Evolutionary conservation across 2,329 filamentous ascomycete genomes (phyloP), one percentile per base, ranked within the genome.

Genomic region (Cercospora nicotianae): DNA sequence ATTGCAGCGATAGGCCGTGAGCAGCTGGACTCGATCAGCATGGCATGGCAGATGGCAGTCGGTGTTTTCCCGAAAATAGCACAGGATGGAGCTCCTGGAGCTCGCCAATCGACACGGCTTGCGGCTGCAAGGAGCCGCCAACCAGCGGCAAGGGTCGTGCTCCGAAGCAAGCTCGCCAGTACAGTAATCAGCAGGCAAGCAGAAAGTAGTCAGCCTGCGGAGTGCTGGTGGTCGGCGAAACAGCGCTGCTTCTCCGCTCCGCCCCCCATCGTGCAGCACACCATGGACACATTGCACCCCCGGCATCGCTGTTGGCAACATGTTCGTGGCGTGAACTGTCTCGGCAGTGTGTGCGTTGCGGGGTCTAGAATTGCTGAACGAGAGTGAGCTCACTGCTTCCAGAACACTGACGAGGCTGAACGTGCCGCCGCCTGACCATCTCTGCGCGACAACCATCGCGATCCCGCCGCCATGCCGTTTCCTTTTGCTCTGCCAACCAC

Each of bases 401-500:
- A 42, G 36, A 42, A n/a, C 16, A n/a, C 16, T n/a, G 36, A 42
- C 36, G 36, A 42, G 36, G 36, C 33, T 39, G 36, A 42, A 42
- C 36, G n/a, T 42, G 36, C 36, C 36, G 36, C 36, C 36, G 36
- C 36, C 58, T 12, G 13, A 6, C 31, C 58, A 36, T 33, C 36
- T 33, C 31, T n/a, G 36, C 28, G 18, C n/a, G 31, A 9, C 30
- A 36, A 60, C 31, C 16, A 60, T 18, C 30, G 12, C 60, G n/a
- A 16, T 51, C 18, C 20, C 39, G 31, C 59, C 62, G 61, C 28
- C 62, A 98, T 98, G 95, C 94, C 94, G 33, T 98, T 92, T 77
- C 91, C 91, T 12, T 97, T 97, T 76, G 82, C 87, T 10, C 87
- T 98, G 33, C 94, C 95, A 1, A 98, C 94, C 0, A 97, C 94